Evolutionary conservation across 805 yeast species (phyloP).

Genomic region (Yarrowia sp.): DNA sequence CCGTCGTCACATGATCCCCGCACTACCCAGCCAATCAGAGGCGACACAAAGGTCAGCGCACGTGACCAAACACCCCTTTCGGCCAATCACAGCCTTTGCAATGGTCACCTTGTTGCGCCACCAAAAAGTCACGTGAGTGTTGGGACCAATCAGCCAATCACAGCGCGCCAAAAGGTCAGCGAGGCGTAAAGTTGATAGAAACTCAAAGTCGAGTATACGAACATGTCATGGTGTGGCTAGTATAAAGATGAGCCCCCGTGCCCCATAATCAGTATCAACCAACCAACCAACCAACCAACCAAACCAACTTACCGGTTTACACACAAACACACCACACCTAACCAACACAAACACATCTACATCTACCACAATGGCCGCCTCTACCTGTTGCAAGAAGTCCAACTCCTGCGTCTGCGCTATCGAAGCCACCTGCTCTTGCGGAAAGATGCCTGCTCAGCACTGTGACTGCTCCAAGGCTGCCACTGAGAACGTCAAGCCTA

Average conservation of each 20-base stretch:
- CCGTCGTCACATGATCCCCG: neutral
- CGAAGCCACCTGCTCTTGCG: conserved; percentile 70
- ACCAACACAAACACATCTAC: neutral
- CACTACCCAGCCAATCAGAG: neutral
- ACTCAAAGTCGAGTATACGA: conserved; percentile 10
- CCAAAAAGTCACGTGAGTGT: neutral
- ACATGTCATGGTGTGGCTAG: conserved; percentile 21
- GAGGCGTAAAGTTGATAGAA: neutral
- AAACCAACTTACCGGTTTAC: neutral
- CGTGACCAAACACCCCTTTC: neutral
- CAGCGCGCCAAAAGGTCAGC: conserved; percentile 16
- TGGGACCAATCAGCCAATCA: conserved; percentile 28
- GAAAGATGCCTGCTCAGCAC: conserved; percentile 64
- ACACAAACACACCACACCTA: conserved; percentile 9
- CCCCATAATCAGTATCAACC: neutral
- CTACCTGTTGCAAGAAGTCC: conserved; percentile 52
- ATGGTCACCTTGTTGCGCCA: conserved; percentile 22
- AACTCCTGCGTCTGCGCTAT: conserved; percentile 65
- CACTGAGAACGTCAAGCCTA: conserved; percentile 57
- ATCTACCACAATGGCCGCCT: conserved; percentile 27
- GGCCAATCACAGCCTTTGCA: neutral
- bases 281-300: too few relatives aligned
- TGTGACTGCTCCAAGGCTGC: conserved; percentile 63
- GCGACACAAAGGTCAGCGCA: conserved; percentile 13
- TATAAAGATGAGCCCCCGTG: neutral